Conservation (phyloP, 1,284 basidiomycete species). For the Ustilago shanxiensis region DNA sequence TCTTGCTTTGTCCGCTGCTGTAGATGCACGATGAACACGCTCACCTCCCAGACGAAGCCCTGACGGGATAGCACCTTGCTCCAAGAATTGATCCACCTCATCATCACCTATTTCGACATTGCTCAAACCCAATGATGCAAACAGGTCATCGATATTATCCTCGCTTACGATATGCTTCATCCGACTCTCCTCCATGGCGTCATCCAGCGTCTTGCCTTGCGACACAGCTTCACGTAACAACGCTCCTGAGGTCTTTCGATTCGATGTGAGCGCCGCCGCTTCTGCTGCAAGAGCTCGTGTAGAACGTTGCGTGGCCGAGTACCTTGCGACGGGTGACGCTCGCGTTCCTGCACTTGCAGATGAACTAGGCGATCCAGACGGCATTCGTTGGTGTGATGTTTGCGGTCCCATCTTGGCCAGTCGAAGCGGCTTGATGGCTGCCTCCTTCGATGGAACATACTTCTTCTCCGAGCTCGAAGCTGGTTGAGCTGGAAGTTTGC, state of each 20-base stretch:
- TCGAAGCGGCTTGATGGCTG: slow-evolving; percentile 58
- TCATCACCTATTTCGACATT: slow-evolving; percentile 61
- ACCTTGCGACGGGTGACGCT: slow-evolving; percentile 43
- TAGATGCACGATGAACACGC: slow-evolving; percentile 41
- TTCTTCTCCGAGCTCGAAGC: slow-evolving; percentile 21
- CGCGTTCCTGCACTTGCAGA: slow-evolving; percentile 17
- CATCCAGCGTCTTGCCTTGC: slow-evolving; percentile 49
- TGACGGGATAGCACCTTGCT: slow-evolving; percentile 55
- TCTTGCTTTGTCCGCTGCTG: slow-evolving; percentile 54
- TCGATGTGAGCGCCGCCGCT: slow-evolving; percentile 52
- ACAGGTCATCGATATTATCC: slow-evolving; percentile 63
- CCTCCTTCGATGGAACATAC: slow-evolving; percentile 56
- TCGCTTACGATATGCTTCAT: slow-evolving; percentile 50
- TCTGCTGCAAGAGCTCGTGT: slow-evolving; percentile 58
- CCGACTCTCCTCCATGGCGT: slow-evolving; percentile 49
- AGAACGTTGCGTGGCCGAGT: slow-evolving; percentile 51
- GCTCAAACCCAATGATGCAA: slow-evolving; percentile 61
- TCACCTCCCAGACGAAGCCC: slow-evolving; percentile 48
- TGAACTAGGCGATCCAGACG: slow-evolving; percentile 21
- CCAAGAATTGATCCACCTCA: slow-evolving; percentile 64
- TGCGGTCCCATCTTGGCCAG: slow-evolving; percentile 57
- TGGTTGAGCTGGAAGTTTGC: slow-evolving; percentile 21
- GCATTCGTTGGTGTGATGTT: slow-evolving; percentile 27
- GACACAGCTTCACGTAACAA: slow-evolving; percentile 50
- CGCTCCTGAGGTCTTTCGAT: slow-evolving; percentile 49